Base-by-base conservation (phyloP, 257 asterid genomes). In the Prunella vulgaris region DNA sequence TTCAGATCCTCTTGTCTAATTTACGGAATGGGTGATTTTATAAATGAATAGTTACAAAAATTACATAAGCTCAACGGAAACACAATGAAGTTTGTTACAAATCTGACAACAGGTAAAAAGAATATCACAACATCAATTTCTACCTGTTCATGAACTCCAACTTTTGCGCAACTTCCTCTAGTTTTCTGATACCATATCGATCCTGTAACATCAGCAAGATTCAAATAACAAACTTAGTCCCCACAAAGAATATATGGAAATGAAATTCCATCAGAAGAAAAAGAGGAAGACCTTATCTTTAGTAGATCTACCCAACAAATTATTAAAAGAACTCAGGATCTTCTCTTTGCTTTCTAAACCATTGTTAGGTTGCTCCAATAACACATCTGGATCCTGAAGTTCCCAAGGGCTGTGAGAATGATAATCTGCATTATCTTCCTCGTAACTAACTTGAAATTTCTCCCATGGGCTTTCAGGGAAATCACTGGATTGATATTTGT, bases 391-490 rank as follows among this genome's bases (percentile, higher is more conserved):
- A 78, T 85, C 97, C 14, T 84, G 92, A 70, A 93, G 82, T 77
- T 93, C 98, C 98, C 98, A 93, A 35, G 98, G 97, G 79, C 94
- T 79, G 71, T 93, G 98, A 68, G 7, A 68, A 68, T 64, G 85
- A 42, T 27, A 38, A 5, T 69, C 85, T 27, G 66, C 17, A 4
- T 52, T 27, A 37, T 85, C 92, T 20, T 69, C 64, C 58, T 81
- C 58, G 76, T 93, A 93, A 70, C 49, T 76, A n/a, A 93, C 81
- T 13, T 44, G 76, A 79, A 69, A 90, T 52, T 92, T 86, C 73
- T 90, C 96, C 98, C 98, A 93, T 20, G 97, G 98, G 72, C 97
- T 87, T n/a, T 81, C 92, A 2, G 92, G 98, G 77, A 84, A 90
- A 42, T 83, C 79, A 30, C 46, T 66, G 67, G 85, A 80, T 65